A percentile compares a stretch with the other conserved stretches of the same genome.
These are phyloP conservation scores for Sporothrix humicola DNA, from an alignment of 2,329 filamentous ascomycete genomes.

Conservation along the genomic window DNA sequence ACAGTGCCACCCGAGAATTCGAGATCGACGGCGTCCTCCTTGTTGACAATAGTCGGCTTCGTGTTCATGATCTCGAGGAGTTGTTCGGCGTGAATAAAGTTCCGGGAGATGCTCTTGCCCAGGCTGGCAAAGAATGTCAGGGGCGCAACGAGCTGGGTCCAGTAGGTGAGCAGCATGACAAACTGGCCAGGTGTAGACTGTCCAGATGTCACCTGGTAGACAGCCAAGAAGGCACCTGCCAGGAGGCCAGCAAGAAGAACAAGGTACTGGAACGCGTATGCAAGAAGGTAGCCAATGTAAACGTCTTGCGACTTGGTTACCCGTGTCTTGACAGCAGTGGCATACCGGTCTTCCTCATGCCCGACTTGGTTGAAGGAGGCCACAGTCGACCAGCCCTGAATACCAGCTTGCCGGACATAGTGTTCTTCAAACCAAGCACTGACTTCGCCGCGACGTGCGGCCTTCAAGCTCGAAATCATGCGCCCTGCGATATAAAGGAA, in stretches of 20 bases:
- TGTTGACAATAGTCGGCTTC: constrained; percentile 61
- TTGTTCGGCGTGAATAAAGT: constrained; percentile 63
- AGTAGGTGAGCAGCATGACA: constrained; percentile 73
- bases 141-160: constrained; percentile 73
- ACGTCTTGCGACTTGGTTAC: constrained; percentile 49
- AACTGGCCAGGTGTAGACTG: constrained; percentile 69
- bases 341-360: constrained; percentile 62
- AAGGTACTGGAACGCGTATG: constrained; percentile 62
- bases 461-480: constrained; percentile 58
- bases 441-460: constrained; percentile 57
- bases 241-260: constrained; percentile 73
- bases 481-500: constrained; percentile 61
- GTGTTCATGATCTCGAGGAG: constrained; percentile 64
- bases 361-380: constrained; percentile 64
- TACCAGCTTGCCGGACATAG: constrained; percentile 60
- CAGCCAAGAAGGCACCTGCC: constrained; percentile 64
- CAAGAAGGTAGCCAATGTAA: constrained; percentile 55
- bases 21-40: constrained; percentile 56
- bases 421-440: constrained; percentile 62
- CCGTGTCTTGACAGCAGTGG: constrained; percentile 54
- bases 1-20: constrained; percentile 60
- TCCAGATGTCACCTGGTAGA: constrained; percentile 69
- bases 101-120: constrained; percentile 61
- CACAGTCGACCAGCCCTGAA: constrained; percentile 65
- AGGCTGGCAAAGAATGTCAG: constrained; percentile 70